A percentile compares a stretch with the other conserved stretches of the same genome.
phyloP scores from a whole-genome alignment of 2,329 filamentous ascomycete species.

The Calonectria pseudoreteaudii region DNA sequence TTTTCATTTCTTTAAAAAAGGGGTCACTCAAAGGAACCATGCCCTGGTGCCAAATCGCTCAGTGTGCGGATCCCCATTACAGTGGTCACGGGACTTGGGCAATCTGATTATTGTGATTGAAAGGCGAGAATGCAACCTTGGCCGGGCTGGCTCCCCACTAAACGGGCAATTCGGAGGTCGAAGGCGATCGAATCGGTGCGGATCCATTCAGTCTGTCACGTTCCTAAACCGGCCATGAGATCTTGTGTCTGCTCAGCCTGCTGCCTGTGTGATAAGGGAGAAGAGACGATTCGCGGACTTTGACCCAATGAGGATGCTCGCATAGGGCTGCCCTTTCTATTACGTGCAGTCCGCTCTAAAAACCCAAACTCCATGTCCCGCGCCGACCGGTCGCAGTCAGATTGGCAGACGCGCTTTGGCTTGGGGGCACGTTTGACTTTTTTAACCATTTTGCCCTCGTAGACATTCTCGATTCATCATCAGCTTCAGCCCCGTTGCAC shows the following conservation, averaged over 20 bases:
- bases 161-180: slow-evolving; percentile 6
- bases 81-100: slow-evolving; percentile 26
- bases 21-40: slow-evolving; percentile 19
- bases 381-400: slow-evolving; percentile 5
- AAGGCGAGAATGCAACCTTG: neutral
- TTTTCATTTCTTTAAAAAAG: slow-evolving; percentile 29
- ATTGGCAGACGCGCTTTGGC: slow-evolving; percentile 3
- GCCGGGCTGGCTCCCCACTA: slow-evolving; percentile 12
- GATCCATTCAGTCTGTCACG: slow-evolving; percentile 18
- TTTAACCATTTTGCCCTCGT: neutral
- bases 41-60: slow-evolving; percentile 26
- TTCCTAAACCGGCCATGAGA: slow-evolving; percentile 22
- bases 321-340: slow-evolving; percentile 21
- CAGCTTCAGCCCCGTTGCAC: neutral
- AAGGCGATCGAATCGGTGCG: slow-evolving; percentile 22
- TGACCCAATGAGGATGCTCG: slow-evolving; percentile 21
- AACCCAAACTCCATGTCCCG: slow-evolving; percentile 21
- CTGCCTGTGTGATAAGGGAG: slow-evolving; percentile 1
- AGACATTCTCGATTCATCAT: neutral
- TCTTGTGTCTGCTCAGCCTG: slow-evolving; percentile 4
- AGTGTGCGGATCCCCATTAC: slow-evolving; percentile 32
- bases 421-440: neutral
- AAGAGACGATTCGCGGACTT: slow-evolving; percentile 6
- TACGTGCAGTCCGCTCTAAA: slow-evolving; percentile 24
- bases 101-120: slow-evolving; percentile 9